Evolutionary conservation across 305 asterid species (phyloP).

Genomic region (Ruellia speciosa): DNA sequence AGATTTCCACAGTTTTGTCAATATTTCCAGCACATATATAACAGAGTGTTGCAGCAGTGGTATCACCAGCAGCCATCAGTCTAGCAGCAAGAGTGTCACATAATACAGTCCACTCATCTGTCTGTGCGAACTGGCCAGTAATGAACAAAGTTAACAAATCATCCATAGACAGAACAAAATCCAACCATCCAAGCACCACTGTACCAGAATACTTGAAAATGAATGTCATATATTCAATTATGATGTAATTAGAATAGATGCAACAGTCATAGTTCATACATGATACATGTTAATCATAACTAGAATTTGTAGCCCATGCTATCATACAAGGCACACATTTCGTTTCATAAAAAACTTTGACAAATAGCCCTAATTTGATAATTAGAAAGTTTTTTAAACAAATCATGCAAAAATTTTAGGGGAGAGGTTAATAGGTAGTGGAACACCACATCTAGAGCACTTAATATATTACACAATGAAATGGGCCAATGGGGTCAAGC

Average conservation of each 20-base stretch:
- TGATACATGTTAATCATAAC: too few species aligned
- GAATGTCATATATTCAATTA: neutral
- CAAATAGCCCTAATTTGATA: neutral
- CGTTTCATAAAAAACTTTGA: conserved; percentile 2
- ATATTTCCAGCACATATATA: conserved; percentile 97
- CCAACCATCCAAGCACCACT: conserved; percentile 1
- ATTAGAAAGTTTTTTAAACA: neutral
- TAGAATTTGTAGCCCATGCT: neutral
- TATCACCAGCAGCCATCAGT: conserved; percentile 77
- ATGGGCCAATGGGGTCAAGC: conserved; percentile 7
- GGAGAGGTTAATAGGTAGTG: too few species aligned
- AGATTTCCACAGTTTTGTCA: conserved; percentile 85
- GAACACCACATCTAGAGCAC: conserved; percentile 1
- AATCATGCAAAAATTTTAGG: neutral
- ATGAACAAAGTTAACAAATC: conserved; percentile 22
- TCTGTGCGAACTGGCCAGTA: conserved; percentile 67
- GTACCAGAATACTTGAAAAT: neutral
- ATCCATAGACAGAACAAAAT: conserved; percentile 7
- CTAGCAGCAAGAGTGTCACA: conserved; percentile 91
- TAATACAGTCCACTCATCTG: conserved; percentile 80
- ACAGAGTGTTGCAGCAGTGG: conserved; percentile 82
- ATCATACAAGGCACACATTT: neutral
- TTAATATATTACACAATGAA: neutral
- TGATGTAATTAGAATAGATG: conserved; percentile 1
- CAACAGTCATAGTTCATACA: neutral